Percentiles rank a stretch among this genome's conserved stretches.
These are phyloP conservation scores for Cotoneaster glaucophyllus DNA, from an alignment of 306 rosid genomes.

Conservation along the genomic window DNA sequence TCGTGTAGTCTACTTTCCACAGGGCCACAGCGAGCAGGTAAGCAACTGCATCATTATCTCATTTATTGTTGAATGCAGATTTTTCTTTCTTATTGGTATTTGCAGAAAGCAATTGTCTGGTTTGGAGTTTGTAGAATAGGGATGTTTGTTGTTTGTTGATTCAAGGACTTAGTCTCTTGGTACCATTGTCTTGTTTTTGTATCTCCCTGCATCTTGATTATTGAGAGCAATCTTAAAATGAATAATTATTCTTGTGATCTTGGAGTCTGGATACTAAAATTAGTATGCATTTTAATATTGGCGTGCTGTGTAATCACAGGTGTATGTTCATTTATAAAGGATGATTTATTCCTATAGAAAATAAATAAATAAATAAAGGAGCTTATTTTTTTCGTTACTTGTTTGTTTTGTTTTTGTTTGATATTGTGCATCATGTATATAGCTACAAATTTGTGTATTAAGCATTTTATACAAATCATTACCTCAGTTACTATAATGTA, in stretches of 20 bases:
- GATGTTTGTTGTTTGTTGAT: neutral
- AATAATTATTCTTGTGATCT: neutral
- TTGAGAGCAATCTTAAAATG: neutral
- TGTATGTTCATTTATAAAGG: neutral
- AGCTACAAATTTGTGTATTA: neutral
- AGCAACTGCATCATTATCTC: neutral
- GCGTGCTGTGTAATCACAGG: neutral
- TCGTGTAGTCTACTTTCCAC: constrained; percentile 70
- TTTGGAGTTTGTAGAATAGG: neutral
- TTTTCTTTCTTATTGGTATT: neutral
- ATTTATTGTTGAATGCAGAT: neutral
- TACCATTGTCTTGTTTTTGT: neutral
- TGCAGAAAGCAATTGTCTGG: neutral
- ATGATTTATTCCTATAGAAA: neutral
- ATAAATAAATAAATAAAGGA: neutral
- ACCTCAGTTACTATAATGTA: neutral
- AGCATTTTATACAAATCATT: neutral
- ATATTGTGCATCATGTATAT: neutral
- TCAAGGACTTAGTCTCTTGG: neutral
- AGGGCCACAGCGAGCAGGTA: constrained; percentile 81
- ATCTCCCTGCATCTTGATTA: neutral
- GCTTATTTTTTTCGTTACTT: neutral
- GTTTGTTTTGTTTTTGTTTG: neutral
- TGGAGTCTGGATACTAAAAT: neutral
- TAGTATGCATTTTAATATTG: neutral